These are phyloP conservation scores for Cercospora sp. DNA, from an alignment of 2,329 filamentous ascomycete genomes.

Conservation along the genomic window DNA sequence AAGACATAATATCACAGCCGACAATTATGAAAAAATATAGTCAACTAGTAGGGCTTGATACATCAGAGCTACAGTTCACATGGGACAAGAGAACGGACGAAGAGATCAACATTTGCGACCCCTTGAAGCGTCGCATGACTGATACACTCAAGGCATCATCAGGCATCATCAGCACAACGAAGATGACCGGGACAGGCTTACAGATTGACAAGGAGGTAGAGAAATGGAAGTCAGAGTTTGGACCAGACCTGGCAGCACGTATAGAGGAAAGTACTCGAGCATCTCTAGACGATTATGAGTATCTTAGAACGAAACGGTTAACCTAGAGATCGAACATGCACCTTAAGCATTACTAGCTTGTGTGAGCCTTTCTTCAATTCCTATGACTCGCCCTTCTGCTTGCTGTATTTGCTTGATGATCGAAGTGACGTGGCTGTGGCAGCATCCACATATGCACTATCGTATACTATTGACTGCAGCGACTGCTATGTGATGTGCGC, in stretches of 20 bases:
- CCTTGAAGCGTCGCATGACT: neutral
- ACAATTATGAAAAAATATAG: neutral
- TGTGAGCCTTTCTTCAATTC: neutral
- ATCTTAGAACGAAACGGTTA: neutral
- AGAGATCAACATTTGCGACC: neutral
- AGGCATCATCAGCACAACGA: neutral
- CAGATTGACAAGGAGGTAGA: neutral
- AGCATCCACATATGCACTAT: no score
- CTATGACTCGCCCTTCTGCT: neutral
- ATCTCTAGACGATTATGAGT: neutral
- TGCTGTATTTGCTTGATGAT: no score
- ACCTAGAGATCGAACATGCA: neutral
- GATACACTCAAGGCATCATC: neutral
- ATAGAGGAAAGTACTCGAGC: neutral
- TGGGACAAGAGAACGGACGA: neutral
- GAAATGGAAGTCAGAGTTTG: neutral
- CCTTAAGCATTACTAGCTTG: neutral
- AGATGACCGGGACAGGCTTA: neutral
- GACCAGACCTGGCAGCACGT: neutral
- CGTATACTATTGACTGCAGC: no score
- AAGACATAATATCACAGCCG: neutral
- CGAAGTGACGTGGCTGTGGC: no score
- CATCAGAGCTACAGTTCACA: neutral
- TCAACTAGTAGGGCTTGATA: neutral
- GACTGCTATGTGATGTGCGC: no score